Conservation (phyloP, 1,284 basidiomycete genomes). For the Gymnopus androsaceus region DNA sequence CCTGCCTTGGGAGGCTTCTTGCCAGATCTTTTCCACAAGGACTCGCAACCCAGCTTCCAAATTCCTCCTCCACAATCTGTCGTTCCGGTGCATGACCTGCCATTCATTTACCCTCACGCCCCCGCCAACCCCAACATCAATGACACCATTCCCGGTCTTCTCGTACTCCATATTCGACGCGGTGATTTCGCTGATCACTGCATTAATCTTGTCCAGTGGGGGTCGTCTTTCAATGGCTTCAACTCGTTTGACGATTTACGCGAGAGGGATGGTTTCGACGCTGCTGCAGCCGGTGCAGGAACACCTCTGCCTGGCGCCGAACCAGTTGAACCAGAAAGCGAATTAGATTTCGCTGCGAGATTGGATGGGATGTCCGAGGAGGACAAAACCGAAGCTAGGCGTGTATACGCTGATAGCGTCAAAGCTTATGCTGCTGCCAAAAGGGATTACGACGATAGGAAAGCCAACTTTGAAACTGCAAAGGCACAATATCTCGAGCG, state of each 20-base stretch:
- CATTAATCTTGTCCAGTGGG: conserved; percentile 41
- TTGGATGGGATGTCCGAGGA: not conserved
- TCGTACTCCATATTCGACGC: conserved; percentile 61
- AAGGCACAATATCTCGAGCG: conserved; percentile 35
- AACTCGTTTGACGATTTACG: conserved; percentile 41
- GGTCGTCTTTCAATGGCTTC: conserved; percentile 44
- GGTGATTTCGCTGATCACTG: conserved; percentile 63
- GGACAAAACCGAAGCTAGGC: conserved; percentile 21
- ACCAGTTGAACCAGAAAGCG: conserved; percentile 16
- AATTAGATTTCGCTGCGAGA: not conserved
- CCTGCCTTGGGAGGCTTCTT: conserved; percentile 16
- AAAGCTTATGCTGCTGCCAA: not conserved
- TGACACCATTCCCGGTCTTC: conserved; percentile 32
- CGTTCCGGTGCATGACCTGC: conserved; percentile 13
- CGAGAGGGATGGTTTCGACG: conserved; percentile 36
- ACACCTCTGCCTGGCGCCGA: conserved; percentile 27
- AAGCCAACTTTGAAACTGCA: conserved; percentile 1
- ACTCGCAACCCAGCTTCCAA: not conserved
- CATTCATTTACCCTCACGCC: not conserved
- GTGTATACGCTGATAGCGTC: not conserved
- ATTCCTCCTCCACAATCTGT: not conserved
- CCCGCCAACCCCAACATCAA: conserved; percentile 4
- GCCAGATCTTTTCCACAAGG: conserved; percentile 13
- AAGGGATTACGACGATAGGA: conserved; percentile 1
- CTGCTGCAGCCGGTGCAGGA: conserved; percentile 22